Evolutionary conservation across 2,329 filamentous ascomycete species (phyloP), one percentile per base, ranked within the genome.

Genomic region (Ambrosiella beaveri): DNA sequence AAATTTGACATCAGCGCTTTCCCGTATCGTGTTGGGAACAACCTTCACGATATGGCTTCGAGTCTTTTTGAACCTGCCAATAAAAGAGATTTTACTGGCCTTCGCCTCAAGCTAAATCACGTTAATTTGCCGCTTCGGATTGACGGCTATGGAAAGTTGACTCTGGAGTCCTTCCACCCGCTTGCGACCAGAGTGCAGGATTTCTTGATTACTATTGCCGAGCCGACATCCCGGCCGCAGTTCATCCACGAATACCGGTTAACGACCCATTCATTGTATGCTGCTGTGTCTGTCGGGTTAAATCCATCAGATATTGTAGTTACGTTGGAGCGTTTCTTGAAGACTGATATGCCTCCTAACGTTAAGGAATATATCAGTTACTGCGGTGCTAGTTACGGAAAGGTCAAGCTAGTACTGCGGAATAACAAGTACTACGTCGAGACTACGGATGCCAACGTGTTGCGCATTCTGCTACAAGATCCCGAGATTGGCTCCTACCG

Each of bases 371-470:
- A 91, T 68, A 91, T 91, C 63, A 72, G 71, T 35, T 82, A 82
- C 61, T 93, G 88, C 62, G 95, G 89, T 5, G 83, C 87, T 63
- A 93, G 87, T 56, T 97, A 93, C 67, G 93, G 93, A 63, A 97
- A 96, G 70, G 89, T 96, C 58, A 93, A 95, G 69, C 80, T 97
- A 57, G 93, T 97, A 50, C 71, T 97, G 62, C 95, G 95, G 69
- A 86, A 96, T 65, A 97, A 91, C 62, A 86, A 88, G 63, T 96
- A 95, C 70, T 96, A 86, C 64, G 83, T 97, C 61, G 93, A 98
- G 71, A 96, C 87, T 65, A 84, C 86, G 17, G 91, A 97, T 68
- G 85, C 89, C 11, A 77, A 83, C 9, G 86, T 96, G 67, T 75
- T 97, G 59, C 88, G 95, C 69, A 85, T 79, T 65, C 76, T 97